These are phyloP conservation scores for Eucalyptus leucophloia DNA, from an alignment of 345 rosid genomes.

Conservation along the genomic window DNA sequence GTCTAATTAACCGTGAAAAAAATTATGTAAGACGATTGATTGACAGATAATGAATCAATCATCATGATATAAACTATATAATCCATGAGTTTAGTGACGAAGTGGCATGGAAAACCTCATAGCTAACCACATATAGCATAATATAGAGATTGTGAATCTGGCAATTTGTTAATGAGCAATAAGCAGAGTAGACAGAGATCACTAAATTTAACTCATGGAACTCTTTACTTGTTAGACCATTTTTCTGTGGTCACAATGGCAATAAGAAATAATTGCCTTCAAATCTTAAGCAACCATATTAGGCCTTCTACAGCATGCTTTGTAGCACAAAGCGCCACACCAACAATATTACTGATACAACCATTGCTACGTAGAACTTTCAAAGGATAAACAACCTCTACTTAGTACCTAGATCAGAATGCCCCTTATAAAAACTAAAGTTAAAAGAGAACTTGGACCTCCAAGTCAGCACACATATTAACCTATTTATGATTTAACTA, in stretches of 20 bases:
- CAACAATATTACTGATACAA: background rate
- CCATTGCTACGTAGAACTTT: background rate
- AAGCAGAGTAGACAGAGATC: background rate
- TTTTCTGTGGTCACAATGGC: background rate
- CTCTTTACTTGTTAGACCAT: background rate
- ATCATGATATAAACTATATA: background rate
- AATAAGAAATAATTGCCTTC: background rate
- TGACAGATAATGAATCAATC: background rate
- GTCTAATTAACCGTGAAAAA: constrained; percentile 29
- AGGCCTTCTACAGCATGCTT: background rate
- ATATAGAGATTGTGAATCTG: background rate
- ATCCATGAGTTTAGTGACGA: background rate
- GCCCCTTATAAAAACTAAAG: background rate
- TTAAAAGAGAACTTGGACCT: background rate
- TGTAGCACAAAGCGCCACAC: background rate
- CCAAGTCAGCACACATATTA: background rate
- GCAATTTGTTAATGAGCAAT: background rate
- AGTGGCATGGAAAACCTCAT: background rate
- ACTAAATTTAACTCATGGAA: background rate
- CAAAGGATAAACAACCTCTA: background rate
- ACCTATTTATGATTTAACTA: background rate
- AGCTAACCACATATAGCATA: background rate
- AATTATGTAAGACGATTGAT: background rate
- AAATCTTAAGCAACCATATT: background rate
- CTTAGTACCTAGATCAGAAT: background rate